Conservation (phyloP, 768 basidiomycete genomes). For the Kondoa malvinella region DNA sequence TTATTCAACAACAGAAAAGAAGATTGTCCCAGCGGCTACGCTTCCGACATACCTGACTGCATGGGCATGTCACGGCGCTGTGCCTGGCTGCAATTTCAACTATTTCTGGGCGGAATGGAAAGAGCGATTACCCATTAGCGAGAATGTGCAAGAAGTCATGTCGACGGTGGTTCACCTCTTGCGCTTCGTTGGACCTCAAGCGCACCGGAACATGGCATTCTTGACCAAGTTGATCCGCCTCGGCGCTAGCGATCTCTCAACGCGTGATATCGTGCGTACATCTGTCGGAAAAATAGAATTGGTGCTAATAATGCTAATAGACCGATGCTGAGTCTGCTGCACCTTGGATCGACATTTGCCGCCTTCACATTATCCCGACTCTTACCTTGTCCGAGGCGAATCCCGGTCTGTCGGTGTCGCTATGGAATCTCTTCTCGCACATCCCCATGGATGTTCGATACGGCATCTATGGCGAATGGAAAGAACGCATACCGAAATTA, state of each 20-base stretch:
- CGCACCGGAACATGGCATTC: slow-evolving; percentile 12
- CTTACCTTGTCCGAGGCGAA: slow-evolving; percentile 69
- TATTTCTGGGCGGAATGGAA: slow-evolving; percentile 26
- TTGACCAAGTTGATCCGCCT: slow-evolving; percentile 15
- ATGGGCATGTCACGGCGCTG: background rate
- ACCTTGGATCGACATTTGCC: slow-evolving; percentile 59
- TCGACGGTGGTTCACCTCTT: slow-evolving; percentile 14
- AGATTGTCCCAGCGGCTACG: slow-evolving; percentile 11
- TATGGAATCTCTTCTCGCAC: slow-evolving; percentile 74
- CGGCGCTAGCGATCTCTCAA: background rate
- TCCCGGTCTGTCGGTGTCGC: slow-evolving; percentile 71
- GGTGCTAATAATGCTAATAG: background rate
- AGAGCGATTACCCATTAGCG: slow-evolving; percentile 16
- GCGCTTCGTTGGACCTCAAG: slow-evolving; percentile 8
- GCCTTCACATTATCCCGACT: slow-evolving; percentile 67
- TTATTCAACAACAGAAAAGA: slow-evolving; percentile 25
- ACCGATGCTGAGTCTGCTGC: slow-evolving; percentile 3
- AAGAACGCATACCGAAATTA: slow-evolving; percentile 48
- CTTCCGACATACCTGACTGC: slow-evolving; percentile 6
- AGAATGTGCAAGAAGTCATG: slow-evolving; percentile 10
- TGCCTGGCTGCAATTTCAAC: slow-evolving; percentile 12
- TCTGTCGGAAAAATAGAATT: background rate
- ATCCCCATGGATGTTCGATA: slow-evolving; percentile 68
- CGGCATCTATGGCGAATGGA: slow-evolving; percentile 93
- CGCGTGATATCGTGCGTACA: background rate